These are phyloP conservation scores for Pseudocercospora cruenta DNA, from an alignment of 2,329 filamentous ascomycete genomes.

Conservation along the genomic window DNA sequence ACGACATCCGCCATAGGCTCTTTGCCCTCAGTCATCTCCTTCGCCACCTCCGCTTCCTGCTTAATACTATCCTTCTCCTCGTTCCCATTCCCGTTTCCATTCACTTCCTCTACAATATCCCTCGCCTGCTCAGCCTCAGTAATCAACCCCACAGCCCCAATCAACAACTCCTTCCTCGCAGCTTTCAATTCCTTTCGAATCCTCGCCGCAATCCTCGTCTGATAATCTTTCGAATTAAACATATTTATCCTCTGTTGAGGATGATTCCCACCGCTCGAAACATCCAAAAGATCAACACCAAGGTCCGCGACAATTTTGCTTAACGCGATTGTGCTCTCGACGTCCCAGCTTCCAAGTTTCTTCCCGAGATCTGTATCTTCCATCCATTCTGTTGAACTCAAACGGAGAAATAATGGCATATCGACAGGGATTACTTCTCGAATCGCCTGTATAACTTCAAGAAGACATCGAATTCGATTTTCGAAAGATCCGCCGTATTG, in stretches of 20 bases:
- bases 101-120: conserved; percentile 46
- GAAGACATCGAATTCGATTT: conserved; percentile 68
- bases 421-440: conserved; percentile 63
- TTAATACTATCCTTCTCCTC: conserved; percentile 21
- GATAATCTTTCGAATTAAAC: conserved; percentile 50
- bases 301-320: conserved; percentile 68
- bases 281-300: conserved; percentile 84
- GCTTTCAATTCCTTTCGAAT: conserved; percentile 46
- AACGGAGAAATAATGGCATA: conserved; percentile 73
- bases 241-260: conserved; percentile 52
- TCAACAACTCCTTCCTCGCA: conserved; percentile 46
- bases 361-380: conserved; percentile 59
- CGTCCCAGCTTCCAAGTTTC: conserved; percentile 66
- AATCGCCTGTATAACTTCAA: conserved; percentile 62
- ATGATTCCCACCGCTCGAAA: conserved; percentile 75
- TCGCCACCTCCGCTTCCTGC: conserved; percentile 38
- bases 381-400: conserved; percentile 75
- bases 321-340: conserved; percentile 65
- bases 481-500: conserved; percentile 69
- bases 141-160: conserved; percentile 58
- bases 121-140: conserved; percentile 57
- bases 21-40: conserved; percentile 42
- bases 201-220: conserved; percentile 50
- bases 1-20: conserved; percentile 53
- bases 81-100: neutral